Evolutionary conservation across 78 protist species (phyloP).

Genomic region (Kipferlia bialata): DNA sequence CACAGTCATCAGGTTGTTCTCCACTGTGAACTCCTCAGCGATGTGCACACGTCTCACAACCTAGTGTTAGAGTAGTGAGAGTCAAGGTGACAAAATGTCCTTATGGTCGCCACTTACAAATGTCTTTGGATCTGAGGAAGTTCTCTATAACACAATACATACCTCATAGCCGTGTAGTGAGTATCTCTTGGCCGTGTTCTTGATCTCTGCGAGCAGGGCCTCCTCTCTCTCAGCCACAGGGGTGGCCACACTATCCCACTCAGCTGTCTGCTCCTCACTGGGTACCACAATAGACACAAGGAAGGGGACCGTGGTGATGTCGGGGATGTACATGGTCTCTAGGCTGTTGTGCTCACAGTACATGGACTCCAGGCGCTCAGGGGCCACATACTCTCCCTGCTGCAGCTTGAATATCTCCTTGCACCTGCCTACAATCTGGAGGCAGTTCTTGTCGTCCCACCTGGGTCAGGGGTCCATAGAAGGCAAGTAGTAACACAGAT

Average conservation of each 20-base stretch:
- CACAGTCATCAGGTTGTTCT: background rate
- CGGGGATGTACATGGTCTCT: background rate
- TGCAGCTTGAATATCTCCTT: background rate
- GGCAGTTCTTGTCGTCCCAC: background rate
- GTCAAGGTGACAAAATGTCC: too few species aligned
- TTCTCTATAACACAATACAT: too few species aligned
- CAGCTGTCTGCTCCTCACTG: background rate
- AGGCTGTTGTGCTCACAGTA: background rate
- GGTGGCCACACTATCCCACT: background rate
- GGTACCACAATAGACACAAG: background rate
- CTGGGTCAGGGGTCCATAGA: too few species aligned
- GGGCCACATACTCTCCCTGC: slow-evolving; percentile 4
- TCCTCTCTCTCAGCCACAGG: background rate
- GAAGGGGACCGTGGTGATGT: background rate
- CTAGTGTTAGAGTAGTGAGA: too few species aligned
- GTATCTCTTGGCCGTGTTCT: too few species aligned
- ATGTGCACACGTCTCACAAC: too few species aligned
- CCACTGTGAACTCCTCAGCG: background rate
- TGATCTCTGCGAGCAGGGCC: background rate
- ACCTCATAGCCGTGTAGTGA: too few species aligned
- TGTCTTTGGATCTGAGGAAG: too few species aligned
- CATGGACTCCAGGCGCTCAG: background rate
- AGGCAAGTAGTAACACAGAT: too few species aligned
- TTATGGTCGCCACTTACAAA: too few species aligned
- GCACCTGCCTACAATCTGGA: background rate